A percentile compares a stretch with the other conserved stretches of the same genome.
Conservation (phyloP, 2,329 filamentous ascomycete genomes). For the Pseudonectria buxi region DNA sequence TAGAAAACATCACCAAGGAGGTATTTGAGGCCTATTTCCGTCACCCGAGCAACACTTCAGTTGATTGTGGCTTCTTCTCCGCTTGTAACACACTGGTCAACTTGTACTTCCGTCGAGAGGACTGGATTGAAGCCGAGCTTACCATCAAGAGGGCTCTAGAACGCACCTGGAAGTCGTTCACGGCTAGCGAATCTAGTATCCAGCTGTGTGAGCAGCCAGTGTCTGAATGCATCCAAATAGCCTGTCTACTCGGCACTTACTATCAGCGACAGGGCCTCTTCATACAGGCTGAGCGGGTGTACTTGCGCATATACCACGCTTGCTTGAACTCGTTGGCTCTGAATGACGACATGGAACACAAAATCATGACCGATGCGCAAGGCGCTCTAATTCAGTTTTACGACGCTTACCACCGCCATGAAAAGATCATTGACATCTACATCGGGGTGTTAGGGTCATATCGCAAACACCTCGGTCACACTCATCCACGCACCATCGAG, state of each 20-base stretch:
- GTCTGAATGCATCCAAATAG: conserved; percentile 27
- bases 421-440: conserved; percentile 31
- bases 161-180: conserved; percentile 32
- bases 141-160: conserved; percentile 30
- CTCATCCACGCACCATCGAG: conserved; percentile 29
- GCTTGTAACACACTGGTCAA: conserved; percentile 28
- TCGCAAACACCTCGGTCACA: conserved; percentile 14
- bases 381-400: conserved; percentile 26
- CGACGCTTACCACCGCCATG: conserved; percentile 30
- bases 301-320: conserved; percentile 31
- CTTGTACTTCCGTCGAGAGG: conserved; percentile 23
- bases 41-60: conserved; percentile 28
- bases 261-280: conserved; percentile 29
- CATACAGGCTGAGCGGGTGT: conserved; percentile 32
- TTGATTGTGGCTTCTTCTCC: conserved; percentile 28
- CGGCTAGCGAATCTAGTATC: conserved; percentile 25
- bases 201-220: conserved; percentile 26
- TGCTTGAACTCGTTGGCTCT: conserved; percentile 22
- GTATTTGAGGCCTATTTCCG: conserved; percentile 30
- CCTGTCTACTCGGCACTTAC: conserved; percentile 28
- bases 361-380: conserved; percentile 22
- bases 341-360: conserved; percentile 19
- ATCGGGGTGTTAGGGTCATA: conserved; percentile 28
- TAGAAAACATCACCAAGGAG: conserved; percentile 28
- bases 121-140: conserved; percentile 30